These are phyloP conservation scores for Oryza glaberrima DNA, from an alignment of 176 grass and related monocot genomes.

Conservation along the genomic window DNA sequence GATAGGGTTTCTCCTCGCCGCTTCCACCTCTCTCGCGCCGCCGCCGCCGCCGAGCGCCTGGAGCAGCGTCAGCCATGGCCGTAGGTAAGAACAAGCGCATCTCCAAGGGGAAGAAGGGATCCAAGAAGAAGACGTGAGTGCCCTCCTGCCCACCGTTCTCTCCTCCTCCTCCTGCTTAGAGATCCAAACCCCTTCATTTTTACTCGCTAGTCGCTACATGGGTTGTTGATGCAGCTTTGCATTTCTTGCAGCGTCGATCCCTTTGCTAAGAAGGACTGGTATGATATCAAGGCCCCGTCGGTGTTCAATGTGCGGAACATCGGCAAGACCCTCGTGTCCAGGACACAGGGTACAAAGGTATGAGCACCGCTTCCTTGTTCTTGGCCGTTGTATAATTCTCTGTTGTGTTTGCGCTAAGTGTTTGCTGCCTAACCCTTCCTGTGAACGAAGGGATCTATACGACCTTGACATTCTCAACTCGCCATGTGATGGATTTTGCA, in stretches of 20 bases:
- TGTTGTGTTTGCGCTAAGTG: neutral
- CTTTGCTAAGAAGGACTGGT: constrained; percentile 92
- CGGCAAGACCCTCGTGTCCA: constrained; percentile 91
- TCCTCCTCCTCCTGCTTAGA: neutral
- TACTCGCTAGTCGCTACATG: neutral
- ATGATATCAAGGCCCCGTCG: constrained; percentile 91
- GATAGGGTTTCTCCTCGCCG: constrained; percentile 20
- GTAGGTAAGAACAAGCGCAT: constrained; percentile 96
- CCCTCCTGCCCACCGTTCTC: neutral
- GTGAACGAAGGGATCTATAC: too few relatives aligned
- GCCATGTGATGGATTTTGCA: neutral
- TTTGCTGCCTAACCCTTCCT: neutral
- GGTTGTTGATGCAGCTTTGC: neutral
- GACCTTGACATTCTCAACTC: neutral
- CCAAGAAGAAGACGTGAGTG: constrained; percentile 87
- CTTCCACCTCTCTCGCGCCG: neutral
- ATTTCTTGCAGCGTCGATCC: constrained; percentile 69
- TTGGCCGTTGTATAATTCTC: neutral
- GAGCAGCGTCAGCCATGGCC: constrained; percentile 38
- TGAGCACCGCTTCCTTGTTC: neutral
- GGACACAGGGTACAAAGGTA: constrained; percentile 96
- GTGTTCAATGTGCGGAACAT: constrained; percentile 65
- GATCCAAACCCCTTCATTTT: neutral
- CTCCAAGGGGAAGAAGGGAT: constrained; percentile 87
- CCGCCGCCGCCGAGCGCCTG: neutral